Evolutionary conservation across 225 moss, liverwort and hornwort species (phyloP), one percentile per base, ranked within the genome.

Genomic region (Polytrichum commune): DNA sequence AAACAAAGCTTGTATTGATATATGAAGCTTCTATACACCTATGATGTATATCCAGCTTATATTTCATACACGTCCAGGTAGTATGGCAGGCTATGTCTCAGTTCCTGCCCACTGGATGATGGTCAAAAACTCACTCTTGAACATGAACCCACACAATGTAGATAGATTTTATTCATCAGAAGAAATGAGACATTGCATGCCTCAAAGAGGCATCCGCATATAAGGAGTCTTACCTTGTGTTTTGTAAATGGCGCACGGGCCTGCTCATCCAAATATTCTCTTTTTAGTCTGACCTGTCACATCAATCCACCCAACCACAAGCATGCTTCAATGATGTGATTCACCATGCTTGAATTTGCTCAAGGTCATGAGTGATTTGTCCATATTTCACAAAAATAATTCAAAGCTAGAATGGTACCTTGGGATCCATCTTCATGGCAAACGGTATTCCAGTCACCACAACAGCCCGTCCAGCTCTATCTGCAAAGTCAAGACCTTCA

Each of bases 361-460:
- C 4, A 46, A 13, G 46, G 46, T 4, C 46, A 46, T 13, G 4
- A 46, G 16, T 46, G 4, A 16, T 13, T 46, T 46, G 46, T 46
- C 16, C 13, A 46, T 3, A 46, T 46, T 46, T 46, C 46, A 10
- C 46, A 46, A 16, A 32, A 46, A 13, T 46, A 0, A 46, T 16
- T 46, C 46, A 2, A 16, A 46, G 10, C 46, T 4, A 46, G 46
- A 46, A 46, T 13, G 13, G 58, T 58, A 97, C 94, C 97, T 98
- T 98, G 24, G 97, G 97, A 78, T 98, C 97, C 76, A 95, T 93
- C 80, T 98, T 98, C 97, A 98, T 98, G 30, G 97, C 97, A 82
- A 92, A 98, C 35, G 97, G 97, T 57, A 98, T 95, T 60, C 97
- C 97, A 64, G 97, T 98, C 55, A 98, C 91, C 70, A 98, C 76